A percentile compares a stretch with the other conserved stretches of the same genome.
Conservation (phyloP, 2,329 filamentous ascomycete species). For the Aureobasidium subglaciale region DNA sequence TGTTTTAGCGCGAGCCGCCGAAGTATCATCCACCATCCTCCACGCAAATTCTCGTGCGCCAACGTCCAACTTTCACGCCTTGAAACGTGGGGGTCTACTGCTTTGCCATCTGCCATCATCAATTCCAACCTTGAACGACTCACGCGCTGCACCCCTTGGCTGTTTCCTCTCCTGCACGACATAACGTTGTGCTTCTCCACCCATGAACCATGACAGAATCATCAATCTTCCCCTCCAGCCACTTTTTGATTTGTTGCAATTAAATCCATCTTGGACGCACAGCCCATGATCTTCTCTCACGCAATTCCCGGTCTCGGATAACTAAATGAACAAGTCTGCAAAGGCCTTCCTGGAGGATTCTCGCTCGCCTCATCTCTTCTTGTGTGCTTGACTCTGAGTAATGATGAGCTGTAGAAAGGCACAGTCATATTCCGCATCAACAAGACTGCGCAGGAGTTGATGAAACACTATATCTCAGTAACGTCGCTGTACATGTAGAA, state of each 20-base stretch:
- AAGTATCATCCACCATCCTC: not conserved
- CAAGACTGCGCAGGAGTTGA: too few species aligned
- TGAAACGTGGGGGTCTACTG: slow-evolving; percentile 8
- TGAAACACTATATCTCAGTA: too few species aligned
- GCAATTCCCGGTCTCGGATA: slow-evolving; percentile 5
- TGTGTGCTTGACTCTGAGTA: too few species aligned
- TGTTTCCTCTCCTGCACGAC: not conserved
- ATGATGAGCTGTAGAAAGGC: not conserved
- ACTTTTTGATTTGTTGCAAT: not conserved
- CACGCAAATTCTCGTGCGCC: not conserved
- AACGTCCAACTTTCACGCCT: slow-evolving; percentile 2
- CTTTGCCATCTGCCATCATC: not conserved
- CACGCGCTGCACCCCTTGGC: not conserved
- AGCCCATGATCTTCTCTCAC: slow-evolving; percentile 5
- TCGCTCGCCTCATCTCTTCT: not conserved
- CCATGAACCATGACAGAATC: slow-evolving; percentile 6
- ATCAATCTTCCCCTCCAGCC: not conserved
- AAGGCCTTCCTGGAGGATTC: not conserved
- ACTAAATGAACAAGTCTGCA: slow-evolving; percentile 1
- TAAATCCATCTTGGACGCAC: not conserved
- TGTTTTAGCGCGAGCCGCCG: not conserved
- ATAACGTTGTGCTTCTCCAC: not conserved
- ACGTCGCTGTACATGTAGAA: too few species aligned
- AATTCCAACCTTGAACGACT: not conserved
- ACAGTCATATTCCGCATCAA: too few species aligned